Percentiles rank a stretch among this genome's conserved stretches.
These are phyloP conservation scores for Nicotiana undulata DNA, from an alignment of 257 asterid species.

Conservation along the genomic window DNA sequence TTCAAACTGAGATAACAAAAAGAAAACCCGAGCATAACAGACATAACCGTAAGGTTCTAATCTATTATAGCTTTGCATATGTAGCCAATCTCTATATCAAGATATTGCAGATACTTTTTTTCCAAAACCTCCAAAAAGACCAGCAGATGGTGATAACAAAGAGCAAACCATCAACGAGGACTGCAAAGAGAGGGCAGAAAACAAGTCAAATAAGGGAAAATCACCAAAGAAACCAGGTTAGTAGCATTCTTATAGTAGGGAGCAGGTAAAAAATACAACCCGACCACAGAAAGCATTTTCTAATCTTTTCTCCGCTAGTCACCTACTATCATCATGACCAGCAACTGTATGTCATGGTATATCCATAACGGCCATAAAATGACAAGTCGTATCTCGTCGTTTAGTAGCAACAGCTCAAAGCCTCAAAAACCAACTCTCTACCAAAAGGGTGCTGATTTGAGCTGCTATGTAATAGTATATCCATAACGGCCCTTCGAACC, in stretches of 20 bases:
- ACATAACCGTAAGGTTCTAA: neutral
- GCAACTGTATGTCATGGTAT: neutral
- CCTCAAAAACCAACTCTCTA: neutral
- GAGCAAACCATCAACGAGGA: slow-evolving; percentile 32
- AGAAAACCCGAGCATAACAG: neutral
- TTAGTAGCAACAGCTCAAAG: neutral
- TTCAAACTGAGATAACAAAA: neutral
- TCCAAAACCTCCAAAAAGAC: neutral
- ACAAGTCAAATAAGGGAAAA: neutral
- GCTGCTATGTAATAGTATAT: neutral
- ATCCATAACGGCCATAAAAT: too few relatives aligned
- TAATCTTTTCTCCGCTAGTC: neutral
- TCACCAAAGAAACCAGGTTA: neutral
- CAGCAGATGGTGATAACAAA: neutral
- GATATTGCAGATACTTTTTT: neutral
- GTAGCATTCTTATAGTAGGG: neutral
- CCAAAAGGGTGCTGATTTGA: neutral
- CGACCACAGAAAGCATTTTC: neutral
- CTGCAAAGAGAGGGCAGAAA: slow-evolving; percentile 28
- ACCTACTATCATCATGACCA: neutral
- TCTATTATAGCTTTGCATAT: neutral
- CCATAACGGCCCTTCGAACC: neutral
- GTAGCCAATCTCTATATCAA: neutral
- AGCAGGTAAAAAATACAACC: neutral
- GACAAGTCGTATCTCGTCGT: too few relatives aligned